phyloP scores from a whole-genome alignment of 805 yeast genomes.

The Groenewaldozyma salmanticensis region DNA sequence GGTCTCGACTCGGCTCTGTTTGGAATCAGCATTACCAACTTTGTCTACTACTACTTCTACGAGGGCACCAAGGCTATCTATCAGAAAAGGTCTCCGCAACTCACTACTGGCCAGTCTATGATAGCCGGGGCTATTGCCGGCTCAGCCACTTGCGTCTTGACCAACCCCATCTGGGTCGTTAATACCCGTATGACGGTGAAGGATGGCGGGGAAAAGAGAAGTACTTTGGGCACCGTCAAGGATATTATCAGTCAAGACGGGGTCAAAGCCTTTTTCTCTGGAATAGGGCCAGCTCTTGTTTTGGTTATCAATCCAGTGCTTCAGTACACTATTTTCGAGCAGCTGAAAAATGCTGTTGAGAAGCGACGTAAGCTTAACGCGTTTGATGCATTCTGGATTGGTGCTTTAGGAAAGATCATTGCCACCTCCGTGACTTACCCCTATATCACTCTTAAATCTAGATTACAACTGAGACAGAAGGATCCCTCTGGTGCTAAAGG shows the following conservation, averaged over 20 bases:
- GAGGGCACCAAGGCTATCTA: slow-evolving; percentile 44
- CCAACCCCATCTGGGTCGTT: slow-evolving; percentile 94
- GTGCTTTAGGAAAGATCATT: slow-evolving; percentile 80
- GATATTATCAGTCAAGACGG: slow-evolving; percentile 69
- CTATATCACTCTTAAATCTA: slow-evolving; percentile 74
- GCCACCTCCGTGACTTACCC: slow-evolving; percentile 92
- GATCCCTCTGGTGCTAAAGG: slow-evolving; percentile 19
- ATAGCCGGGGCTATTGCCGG: slow-evolving; percentile 82
- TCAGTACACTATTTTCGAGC: slow-evolving; percentile 88
- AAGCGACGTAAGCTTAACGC: slow-evolving; percentile 50
- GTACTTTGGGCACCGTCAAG: slow-evolving; percentile 47
- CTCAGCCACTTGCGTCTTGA: slow-evolving; percentile 64
- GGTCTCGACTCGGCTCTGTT: slow-evolving; percentile 83
- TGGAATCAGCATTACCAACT: slow-evolving; percentile 80
- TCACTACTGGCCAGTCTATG: slow-evolving; percentile 57
- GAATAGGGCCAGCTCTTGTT: slow-evolving; percentile 79
- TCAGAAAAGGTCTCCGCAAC: slow-evolving; percentile 13
- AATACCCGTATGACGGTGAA: slow-evolving; percentile 78
- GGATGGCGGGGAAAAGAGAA: slow-evolving; percentile 24
- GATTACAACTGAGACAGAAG: slow-evolving; percentile 60
- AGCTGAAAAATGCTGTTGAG: slow-evolving; percentile 57
- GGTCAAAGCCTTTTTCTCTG: slow-evolving; percentile 61
- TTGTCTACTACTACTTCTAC: slow-evolving; percentile 84
- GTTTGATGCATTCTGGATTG: slow-evolving; percentile 70
- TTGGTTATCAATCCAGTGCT: slow-evolving; percentile 82